Conservation (phyloP, 2,329 filamentous ascomycete genomes). For the Piedraia hortae region DNA sequence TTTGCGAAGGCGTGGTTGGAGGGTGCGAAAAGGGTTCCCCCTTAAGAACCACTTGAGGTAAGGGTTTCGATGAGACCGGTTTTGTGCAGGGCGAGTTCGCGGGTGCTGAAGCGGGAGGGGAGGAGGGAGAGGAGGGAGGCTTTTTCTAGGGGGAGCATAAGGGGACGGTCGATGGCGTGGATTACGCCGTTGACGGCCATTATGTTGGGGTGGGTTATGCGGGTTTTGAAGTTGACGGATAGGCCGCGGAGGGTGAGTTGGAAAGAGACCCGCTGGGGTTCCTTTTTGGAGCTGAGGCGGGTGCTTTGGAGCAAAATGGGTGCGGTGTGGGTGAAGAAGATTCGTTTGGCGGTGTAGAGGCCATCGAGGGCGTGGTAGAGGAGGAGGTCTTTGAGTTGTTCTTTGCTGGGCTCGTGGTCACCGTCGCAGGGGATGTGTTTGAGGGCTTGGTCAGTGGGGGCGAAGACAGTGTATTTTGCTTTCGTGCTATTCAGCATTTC, state of each 20-base stretch:
- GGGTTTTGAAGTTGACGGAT: constrained; percentile 50
- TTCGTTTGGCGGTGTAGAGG: constrained; percentile 33
- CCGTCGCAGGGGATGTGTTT: constrained; percentile 33
- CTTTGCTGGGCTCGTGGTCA: constrained; percentile 37
- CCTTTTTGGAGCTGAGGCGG: constrained; percentile 30
- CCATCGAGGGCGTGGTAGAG: constrained; percentile 49
- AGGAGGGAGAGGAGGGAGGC: constrained; percentile 35
- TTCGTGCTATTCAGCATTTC: constrained; percentile 45
- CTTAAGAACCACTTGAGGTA: constrained; percentile 25
- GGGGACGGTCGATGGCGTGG: constrained; percentile 45
- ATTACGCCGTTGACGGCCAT: constrained; percentile 54
- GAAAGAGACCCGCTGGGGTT: constrained; percentile 41
- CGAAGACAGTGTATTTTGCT: constrained; percentile 55
- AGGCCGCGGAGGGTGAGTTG: constrained; percentile 35
- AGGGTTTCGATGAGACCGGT: constrained; percentile 39
- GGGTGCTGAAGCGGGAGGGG: constrained; percentile 49
- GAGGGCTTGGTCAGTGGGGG: constrained; percentile 52
- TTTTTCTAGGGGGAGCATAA: constrained; percentile 46
- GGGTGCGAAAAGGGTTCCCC: constrained; percentile 57
- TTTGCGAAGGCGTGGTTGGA: constrained; percentile 53
- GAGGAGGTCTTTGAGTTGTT: constrained; percentile 39
- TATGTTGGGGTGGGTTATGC: constrained; percentile 41
- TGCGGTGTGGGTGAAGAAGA: constrained; percentile 47
- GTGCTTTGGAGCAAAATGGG: constrained; percentile 36
- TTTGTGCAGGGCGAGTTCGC: constrained; percentile 45